A percentile compares a stretch with the other conserved stretches of the same genome.
Evolutionary conservation across 202 grass and related monocot genomes (phyloP).

Genomic region (Panicum hallii): DNA sequence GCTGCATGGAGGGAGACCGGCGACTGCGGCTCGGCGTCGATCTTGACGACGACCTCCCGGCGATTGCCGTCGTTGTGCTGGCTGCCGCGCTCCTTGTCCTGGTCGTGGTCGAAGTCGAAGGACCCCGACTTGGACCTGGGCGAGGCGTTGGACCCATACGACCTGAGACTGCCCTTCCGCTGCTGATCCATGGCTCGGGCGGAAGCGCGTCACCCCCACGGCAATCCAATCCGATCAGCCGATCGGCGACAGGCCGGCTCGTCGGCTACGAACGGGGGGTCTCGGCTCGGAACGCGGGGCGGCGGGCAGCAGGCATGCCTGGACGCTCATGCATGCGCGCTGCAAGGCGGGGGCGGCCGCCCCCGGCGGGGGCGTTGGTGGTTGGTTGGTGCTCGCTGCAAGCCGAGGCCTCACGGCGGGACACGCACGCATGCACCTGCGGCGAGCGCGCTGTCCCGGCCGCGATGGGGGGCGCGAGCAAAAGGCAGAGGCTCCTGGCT

Average conservation of each 20-base stretch:
- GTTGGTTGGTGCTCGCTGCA: neutral
- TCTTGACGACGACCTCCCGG: conserved; percentile 89
- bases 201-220: neutral
- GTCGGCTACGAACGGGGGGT: neutral
- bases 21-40: conserved; percentile 55
- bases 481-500: neutral
- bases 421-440: conserved; percentile 11
- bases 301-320: neutral
- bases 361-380: neutral
- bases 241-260: neutral
- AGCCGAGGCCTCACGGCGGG: neutral
- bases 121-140: conserved; percentile 45
- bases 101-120: conserved; percentile 59
- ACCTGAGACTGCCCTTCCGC: conserved; percentile 45
- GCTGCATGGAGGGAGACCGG: conserved; percentile 16
- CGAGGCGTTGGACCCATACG: conserved; percentile 42
- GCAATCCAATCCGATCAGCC: conserved; percentile 18
- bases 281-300: neutral
- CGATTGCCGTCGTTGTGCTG: conserved; percentile 11
- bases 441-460: neutral
- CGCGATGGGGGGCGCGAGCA: neutral
- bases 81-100: conserved; percentile 46
- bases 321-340: conserved; percentile 29
- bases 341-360: neutral
- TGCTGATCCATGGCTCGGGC: conserved; percentile 38